Evolutionary conservation across 805 yeast genomes (phyloP), one percentile per base, ranked within the genome.

Genomic region (Ogataea corticis): DNA sequence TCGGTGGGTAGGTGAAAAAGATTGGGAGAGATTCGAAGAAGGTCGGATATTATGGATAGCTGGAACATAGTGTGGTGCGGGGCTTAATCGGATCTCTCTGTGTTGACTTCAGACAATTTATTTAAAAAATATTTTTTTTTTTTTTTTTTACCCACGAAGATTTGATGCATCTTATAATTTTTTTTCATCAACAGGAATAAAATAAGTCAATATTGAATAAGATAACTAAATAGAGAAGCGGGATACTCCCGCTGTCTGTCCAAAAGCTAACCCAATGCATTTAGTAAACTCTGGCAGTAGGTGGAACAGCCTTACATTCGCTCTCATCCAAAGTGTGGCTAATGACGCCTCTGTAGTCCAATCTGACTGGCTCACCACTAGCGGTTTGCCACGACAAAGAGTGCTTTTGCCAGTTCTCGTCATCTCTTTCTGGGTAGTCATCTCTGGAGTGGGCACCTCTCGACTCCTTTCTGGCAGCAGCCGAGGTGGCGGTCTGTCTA

Each of bases 391-490:
- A 92, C 42, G 97, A 88, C 65, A 92, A 75, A 40, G 97, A 78
- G 73, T 92, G 99, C 76, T 92, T 94, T 92, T 88, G 89, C 99
- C 99, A 92, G 79, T 90, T 77, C 45, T 66, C 90, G 68, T 92
- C 99, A 66, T 92, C 96, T 82, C 99, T 89, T 52, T 82, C 83
- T 63, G 96, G 97, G 75, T 71, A 91, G 70, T 92, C 99, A 72
- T 92, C 99, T 77, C 98, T 86, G 48, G 99, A 97, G 66, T 92
- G 99, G 40, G 99, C 98, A 75, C 99, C 99, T 77, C 99, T 88
- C 31, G 97, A 90, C 75, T 92, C 99, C 63, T 77, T 84, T 79
- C 99, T 88, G 46, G 89, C 95, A 52, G 94, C 90, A 42, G 99
- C 99, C 52, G 96, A 80, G 55, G 73, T 75, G 28, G 98, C 98